phyloP scores from a whole-genome alignment of 139 green algal genomes.

The Coelastrella sp. region DNA sequence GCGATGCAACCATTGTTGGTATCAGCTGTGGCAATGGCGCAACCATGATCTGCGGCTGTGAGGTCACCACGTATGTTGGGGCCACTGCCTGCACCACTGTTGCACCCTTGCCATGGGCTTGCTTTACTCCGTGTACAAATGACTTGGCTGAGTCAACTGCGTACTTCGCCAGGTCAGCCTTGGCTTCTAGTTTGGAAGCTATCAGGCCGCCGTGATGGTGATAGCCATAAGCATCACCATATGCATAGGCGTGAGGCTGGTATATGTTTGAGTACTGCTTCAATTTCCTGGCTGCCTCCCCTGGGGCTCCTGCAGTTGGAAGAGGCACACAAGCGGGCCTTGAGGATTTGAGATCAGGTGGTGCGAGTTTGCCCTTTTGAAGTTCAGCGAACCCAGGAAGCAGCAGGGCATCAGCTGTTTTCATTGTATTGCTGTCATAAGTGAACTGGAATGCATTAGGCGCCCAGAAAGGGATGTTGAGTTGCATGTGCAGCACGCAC shows the following conservation, averaged over 20 bases:
- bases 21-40: neutral
- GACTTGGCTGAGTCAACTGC: neutral
- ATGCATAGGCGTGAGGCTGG: neutral
- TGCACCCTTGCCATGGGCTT: slow-evolving; percentile 19
- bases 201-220: neutral
- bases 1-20: neutral
- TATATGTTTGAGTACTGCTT: neutral
- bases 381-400: too few relatives aligned
- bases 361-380: too few relatives aligned
- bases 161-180: neutral
- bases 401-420: too few relatives aligned
- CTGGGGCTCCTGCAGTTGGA: neutral
- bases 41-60: slow-evolving; percentile 21
- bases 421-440: too few relatives aligned
- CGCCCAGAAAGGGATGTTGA: too few relatives aligned
- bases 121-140: neutral
- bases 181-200: neutral
- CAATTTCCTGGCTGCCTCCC: neutral
- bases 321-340: neutral
- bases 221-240: too few relatives aligned
- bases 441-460: too few relatives aligned
- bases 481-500: too few relatives aligned
- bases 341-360: too few relatives aligned
- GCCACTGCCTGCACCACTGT: neutral
- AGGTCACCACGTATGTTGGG: slow-evolving; percentile 12